A percentile compares a stretch with the other conserved stretches of the same genome.
Conservation (phyloP, 2,329 filamentous ascomycete genomes). For the Cytospora paraplurivora region DNA sequence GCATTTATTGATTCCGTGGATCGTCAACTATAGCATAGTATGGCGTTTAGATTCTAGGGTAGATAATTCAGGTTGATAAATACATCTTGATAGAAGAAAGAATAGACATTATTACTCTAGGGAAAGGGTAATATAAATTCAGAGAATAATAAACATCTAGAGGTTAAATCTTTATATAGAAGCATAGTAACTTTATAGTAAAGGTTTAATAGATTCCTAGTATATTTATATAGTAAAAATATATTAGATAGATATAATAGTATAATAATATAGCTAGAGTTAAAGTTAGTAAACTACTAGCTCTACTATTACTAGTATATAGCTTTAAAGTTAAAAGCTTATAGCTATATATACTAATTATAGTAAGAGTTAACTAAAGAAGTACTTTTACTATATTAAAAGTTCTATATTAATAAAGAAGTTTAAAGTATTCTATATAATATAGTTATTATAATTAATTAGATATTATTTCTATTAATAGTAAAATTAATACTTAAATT, state of each 20-base stretch:
- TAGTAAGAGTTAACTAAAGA: too few species aligned
- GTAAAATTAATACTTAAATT: too few species aligned
- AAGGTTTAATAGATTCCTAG: not conserved
- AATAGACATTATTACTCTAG: not conserved
- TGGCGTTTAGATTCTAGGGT: not conserved
- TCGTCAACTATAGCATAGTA: constrained; percentile 19
- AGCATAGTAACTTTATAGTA: constrained; percentile 9
- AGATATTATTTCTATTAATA: too few species aligned
- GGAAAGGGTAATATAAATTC: too few species aligned
- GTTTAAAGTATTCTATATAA: not conserved
- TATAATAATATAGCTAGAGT: not conserved
- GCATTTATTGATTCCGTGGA: not conserved
- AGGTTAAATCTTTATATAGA: not conserved
- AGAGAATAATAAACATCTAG: not conserved
- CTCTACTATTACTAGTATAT: not conserved
- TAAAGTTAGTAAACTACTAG: not conserved
- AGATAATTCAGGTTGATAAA: not conserved
- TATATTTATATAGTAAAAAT: not conserved
- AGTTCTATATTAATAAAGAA: not conserved
- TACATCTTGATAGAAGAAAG: not conserved
- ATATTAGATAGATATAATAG: constrained; percentile 2
- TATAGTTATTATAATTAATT: too few species aligned
- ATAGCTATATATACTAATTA: too few species aligned
- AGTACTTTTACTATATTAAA: too few species aligned
- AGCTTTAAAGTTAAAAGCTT: not conserved